Base-by-base conservation (phyloP, 2,329 filamentous ascomycete species). In the Paecilomyces dactylethromorphus region DNA sequence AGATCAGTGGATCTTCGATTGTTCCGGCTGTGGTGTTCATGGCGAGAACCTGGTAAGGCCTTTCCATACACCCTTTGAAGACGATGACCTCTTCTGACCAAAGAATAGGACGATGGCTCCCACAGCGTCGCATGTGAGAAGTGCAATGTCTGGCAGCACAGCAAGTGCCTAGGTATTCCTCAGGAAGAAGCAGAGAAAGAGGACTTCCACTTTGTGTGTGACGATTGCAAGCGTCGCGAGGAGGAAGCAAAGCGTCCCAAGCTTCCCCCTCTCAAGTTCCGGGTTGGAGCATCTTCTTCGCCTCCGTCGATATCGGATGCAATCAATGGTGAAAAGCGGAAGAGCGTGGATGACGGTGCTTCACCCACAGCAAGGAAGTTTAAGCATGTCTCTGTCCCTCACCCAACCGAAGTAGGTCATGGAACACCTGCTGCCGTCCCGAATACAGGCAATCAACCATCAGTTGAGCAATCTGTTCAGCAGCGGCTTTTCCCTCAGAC, bases 71-170 rank as follows among this genome's bases (percentile, higher is more conserved):
- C 12, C 26, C 11, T 33, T 52, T 35, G 55, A 31, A 32, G 11
- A 18, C 56, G 32, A 59, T 33, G 51, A 22, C 35, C 15, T 60
- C 62, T 50, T 65, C 67, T 72, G 56, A 73, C 61, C 24, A 50
- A 53, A 32, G 29, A 7, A 15, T 62, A 84, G 82, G 94, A 99
- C 67, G 94, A 97, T 71, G 94, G 94, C 35, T 88, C 91, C 7
- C 92, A 96, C 71, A 96, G 92, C 71, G 87, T 99, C 63, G 90
- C 92, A 29, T 99, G 94, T 75, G 94, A 99, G 70, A 87, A 82
- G 65, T 99, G 94, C 79, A 95, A 88, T 70, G 88, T 96, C 54
- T 99, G 94, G 94, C 93, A 97, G 72, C 94, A 99, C 71, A 96
- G 92, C 79, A 91, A 89, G 67, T 99, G 94, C 70, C 84, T 96